Conservation (phyloP, 257 asterid species). For the Misopates orontium region DNA sequence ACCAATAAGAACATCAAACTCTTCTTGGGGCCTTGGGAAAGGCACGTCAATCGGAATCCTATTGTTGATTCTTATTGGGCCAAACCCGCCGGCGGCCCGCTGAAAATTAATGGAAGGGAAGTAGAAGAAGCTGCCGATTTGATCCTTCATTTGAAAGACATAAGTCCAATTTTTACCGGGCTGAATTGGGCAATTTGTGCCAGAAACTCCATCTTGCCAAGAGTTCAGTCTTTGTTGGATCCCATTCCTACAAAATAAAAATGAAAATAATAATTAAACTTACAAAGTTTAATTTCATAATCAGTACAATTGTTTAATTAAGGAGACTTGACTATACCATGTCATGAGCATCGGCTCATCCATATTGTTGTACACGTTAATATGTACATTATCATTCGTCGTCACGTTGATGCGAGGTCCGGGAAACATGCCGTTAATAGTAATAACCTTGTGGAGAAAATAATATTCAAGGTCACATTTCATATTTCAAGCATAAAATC, state of each 20-base stretch:
- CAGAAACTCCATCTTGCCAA: constrained; percentile 68
- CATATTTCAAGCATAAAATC: no score
- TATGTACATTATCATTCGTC: constrained; percentile 56
- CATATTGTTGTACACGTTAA: constrained; percentile 62
- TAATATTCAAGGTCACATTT: not conserved
- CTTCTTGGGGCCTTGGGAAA: constrained; percentile 42
- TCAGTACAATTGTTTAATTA: no score
- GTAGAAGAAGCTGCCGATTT: constrained; percentile 55
- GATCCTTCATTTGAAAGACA: constrained; percentile 56
- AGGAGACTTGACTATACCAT: constrained; percentile 53
- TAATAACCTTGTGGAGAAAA: constrained; percentile 48
- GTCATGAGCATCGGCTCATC: constrained; percentile 72
- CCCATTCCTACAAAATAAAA: constrained; percentile 43
- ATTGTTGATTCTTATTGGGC: constrained; percentile 51
- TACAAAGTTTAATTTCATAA: no score
- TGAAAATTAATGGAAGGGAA: constrained; percentile 46
- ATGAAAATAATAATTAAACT: no score
- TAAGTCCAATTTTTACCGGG: constrained; percentile 54
- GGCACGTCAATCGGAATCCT: constrained; percentile 33
- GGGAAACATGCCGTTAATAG: constrained; percentile 71
- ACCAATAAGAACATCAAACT: constrained; percentile 61
- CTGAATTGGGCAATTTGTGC: constrained; percentile 54
- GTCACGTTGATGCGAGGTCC: constrained; percentile 74
- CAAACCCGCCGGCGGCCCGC: constrained; percentile 59
- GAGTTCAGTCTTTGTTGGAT: constrained; percentile 55